Conservation (phyloP, 352 stramenopile genomes). For the Phytophthora litchii region DNA sequence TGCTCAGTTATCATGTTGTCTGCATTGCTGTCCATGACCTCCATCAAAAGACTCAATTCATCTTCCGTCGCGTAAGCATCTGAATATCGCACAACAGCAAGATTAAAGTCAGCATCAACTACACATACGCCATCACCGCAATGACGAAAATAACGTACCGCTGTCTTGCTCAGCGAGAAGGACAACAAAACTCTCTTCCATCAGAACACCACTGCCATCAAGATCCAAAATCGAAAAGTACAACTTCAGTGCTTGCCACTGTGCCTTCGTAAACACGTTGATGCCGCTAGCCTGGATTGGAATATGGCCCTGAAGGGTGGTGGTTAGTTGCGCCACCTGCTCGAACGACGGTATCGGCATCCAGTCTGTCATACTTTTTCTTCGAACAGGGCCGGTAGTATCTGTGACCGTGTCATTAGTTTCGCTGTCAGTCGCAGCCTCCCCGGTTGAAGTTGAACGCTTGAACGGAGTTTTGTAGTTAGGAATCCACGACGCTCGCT, state of each 20-base stretch:
- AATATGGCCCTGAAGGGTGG: conserved; percentile 38
- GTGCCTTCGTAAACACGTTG: conserved; percentile 69
- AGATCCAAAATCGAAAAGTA: conserved; percentile 77
- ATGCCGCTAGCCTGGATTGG: conserved; percentile 31
- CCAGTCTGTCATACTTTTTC: conserved; percentile 52
- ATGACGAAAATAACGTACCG: conserved; percentile 45
- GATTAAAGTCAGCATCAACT: conserved; percentile 8
- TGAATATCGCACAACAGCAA: conserved; percentile 24
- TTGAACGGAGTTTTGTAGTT: conserved; percentile 32
- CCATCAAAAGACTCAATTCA: conserved; percentile 77
- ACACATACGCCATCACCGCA: not conserved
- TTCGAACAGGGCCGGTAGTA: conserved; percentile 30
- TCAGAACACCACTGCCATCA: conserved; percentile 67
- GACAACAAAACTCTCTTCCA: conserved; percentile 84
- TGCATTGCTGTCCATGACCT: conserved; percentile 80
- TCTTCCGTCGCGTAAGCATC: conserved; percentile 86
- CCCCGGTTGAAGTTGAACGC: conserved; percentile 40
- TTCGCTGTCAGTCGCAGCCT: conserved; percentile 25
- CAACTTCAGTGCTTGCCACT: conserved; percentile 83
- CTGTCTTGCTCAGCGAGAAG: conserved; percentile 82
- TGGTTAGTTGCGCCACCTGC: conserved; percentile 39
- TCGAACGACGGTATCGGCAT: conserved; percentile 41
- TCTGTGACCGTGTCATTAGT: conserved; percentile 30
- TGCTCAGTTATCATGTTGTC: conserved; percentile 79
- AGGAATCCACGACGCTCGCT: conserved; percentile 28